Evolutionary conservation across 441 rosid genomes (phyloP).

Genomic region (Euphorbia schlechtendalii): DNA sequence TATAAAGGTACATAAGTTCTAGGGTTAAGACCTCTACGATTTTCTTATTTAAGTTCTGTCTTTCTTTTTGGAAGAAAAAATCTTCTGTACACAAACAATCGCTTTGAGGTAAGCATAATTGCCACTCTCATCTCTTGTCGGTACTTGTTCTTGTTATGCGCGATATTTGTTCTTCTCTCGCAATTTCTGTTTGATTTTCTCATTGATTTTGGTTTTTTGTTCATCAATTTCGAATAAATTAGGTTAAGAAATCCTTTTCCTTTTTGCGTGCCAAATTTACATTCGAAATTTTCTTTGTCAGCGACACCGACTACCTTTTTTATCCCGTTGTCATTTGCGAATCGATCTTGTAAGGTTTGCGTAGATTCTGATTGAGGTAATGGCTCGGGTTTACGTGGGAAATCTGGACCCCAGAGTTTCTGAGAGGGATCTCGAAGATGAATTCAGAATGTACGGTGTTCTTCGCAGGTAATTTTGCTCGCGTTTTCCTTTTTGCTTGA

Average conservation of each 20-base stretch:
- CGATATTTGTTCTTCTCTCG: not conserved
- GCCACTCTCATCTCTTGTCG: too few species aligned
- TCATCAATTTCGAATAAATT: not conserved
- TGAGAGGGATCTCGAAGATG: conserved; percentile 80
- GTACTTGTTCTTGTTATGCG: not conserved
- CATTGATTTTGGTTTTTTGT: not conserved
- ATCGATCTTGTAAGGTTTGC: conserved; percentile 15
- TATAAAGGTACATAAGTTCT: not conserved
- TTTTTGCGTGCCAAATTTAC: not conserved
- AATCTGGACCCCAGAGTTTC: conserved; percentile 63
- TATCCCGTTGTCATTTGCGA: not conserved
- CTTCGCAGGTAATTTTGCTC: conserved; percentile 41
- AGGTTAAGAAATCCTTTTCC: not conserved
- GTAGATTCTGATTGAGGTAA: conserved; percentile 17
- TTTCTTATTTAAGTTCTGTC: too few species aligned
- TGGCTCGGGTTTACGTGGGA: conserved; percentile 75
- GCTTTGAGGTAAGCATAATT: not conserved
- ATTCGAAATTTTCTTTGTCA: not conserved
- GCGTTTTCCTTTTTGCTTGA: not conserved
- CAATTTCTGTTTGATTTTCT: not conserved
- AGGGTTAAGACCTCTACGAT: conserved; percentile 5
- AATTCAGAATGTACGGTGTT: conserved; percentile 64
- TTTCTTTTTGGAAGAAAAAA: too few species aligned
- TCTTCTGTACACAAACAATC: not conserved
- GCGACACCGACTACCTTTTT: not conserved